Evolutionary conservation across 1,139 yeast genomes (phyloP).

Genomic region (Candida smagusa): DNA sequence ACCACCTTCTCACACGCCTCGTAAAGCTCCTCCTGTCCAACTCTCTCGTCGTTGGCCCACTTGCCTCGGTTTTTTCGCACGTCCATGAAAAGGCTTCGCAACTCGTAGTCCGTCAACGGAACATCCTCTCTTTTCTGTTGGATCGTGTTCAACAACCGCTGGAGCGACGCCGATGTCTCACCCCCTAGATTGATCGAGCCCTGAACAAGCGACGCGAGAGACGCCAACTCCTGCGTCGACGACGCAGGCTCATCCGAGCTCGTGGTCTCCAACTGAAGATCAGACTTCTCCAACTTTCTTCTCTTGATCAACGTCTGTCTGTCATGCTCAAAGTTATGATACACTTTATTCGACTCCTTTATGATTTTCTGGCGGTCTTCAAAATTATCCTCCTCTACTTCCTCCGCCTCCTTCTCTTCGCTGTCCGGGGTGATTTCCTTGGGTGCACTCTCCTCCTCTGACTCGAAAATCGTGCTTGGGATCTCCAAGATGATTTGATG

Average conservation of each 20-base stretch:
- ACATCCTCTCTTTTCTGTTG: conserved; percentile 75
- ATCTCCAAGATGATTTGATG: conserved; percentile 30
- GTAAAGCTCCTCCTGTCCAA: conserved; percentile 96
- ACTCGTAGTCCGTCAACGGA: conserved; percentile 77
- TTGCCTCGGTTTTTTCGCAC: conserved; percentile 93
- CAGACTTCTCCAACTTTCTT: conserved; percentile 76
- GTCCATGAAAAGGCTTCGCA: conserved; percentile 82
- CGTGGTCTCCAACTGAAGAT: conserved; percentile 55
- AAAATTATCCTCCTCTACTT: conserved; percentile 4
- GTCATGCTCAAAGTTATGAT: conserved; percentile 84
- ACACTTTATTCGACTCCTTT: conserved; percentile 53
- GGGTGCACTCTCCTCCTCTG: conserved; percentile 3
- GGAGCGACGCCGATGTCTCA: conserved; percentile 67
- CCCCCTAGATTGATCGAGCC: conserved; percentile 62
- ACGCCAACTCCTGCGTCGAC: not conserved
- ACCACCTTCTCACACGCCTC: conserved; percentile 97
- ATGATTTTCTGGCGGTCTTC: conserved; percentile 41
- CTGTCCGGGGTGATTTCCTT: conserved; percentile 2
- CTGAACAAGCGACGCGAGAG: conserved; percentile 6
- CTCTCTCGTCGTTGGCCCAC: conserved; percentile 93
- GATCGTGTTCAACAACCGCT: conserved; percentile 74
- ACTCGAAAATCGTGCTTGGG: conserved; percentile 24
- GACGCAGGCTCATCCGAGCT: not conserved
- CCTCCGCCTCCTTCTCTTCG: conserved; percentile 1
- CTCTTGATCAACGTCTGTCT: conserved; percentile 74